phyloP scores from a whole-genome alignment of 2,329 filamentous ascomycete genomes.

The Sclerotinia minor region DNA sequence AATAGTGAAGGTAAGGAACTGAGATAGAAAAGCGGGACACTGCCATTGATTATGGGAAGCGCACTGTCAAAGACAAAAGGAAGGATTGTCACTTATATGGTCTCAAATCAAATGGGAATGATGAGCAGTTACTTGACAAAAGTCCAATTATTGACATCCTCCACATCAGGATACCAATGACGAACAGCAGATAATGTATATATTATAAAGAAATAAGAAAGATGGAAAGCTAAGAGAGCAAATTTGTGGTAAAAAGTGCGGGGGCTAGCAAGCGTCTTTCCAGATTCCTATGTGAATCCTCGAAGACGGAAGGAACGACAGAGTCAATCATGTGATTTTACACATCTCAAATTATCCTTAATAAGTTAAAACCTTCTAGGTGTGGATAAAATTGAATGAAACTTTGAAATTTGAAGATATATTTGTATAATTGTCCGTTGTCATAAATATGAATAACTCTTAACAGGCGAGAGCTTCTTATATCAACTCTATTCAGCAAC shows the following conservation, averaged over 20 bases:
- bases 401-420: background rate
- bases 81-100: too few relatives aligned
- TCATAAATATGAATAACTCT: background rate
- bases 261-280: background rate
- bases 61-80: too few relatives aligned
- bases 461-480: too few relatives aligned
- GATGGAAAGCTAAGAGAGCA: background rate
- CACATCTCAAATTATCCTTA: background rate
- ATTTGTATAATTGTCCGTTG: background rate
- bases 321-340: conserved; percentile 6
- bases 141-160: background rate
- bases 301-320: background rate
- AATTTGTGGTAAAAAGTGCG: background rate
- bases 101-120: too few relatives aligned
- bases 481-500: background rate
- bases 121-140: background rate
- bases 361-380: background rate
- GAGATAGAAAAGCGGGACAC: too few relatives aligned
- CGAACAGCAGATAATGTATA: background rate
- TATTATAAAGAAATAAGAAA: background rate
- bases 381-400: background rate
- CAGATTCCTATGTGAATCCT: background rate
- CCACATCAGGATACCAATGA: background rate
- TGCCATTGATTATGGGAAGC: too few relatives aligned
- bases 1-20: too few relatives aligned